Conservation (phyloP, 2,329 filamentous ascomycete species). For the Aspergillus alliaceus region DNA sequence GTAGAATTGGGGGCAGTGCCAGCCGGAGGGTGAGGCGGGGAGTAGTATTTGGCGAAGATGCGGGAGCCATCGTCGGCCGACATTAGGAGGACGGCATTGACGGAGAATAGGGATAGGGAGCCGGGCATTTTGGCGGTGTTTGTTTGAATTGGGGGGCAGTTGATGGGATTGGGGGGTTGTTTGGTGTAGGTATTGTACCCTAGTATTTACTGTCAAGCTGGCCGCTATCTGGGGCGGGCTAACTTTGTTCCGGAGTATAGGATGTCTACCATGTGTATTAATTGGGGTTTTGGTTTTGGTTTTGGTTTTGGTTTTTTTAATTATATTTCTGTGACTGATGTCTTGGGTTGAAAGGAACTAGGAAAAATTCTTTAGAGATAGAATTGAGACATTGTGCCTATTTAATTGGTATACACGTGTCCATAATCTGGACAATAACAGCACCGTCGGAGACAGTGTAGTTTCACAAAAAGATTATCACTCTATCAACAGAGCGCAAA, state of each 20-base stretch:
- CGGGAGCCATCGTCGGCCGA: constrained; percentile 84
- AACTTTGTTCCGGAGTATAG: constrained; percentile 27
- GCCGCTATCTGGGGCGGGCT: constrained; percentile 23
- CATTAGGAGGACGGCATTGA: constrained; percentile 76
- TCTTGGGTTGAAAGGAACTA: neutral
- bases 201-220: constrained; percentile 24
- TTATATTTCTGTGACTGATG: too few relatives aligned
- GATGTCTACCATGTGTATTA: too few relatives aligned
- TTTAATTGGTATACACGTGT: neutral
- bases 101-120: constrained; percentile 72
- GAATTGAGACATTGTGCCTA: neutral
- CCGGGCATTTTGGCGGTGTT: constrained; percentile 59
- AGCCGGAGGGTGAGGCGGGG: constrained; percentile 66
- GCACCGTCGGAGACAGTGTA: constrained; percentile 9
- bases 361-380: neutral
- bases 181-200: constrained; percentile 6
- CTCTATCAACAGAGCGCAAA: constrained; percentile 15
- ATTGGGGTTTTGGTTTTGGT: neutral
- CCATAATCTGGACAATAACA: neutral
- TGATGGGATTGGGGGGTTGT: neutral
- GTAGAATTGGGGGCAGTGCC: constrained; percentile 55
- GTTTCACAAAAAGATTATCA: constrained; percentile 13
- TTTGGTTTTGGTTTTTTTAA: too few relatives aligned
- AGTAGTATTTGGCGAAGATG: constrained; percentile 94
- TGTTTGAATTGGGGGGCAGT: neutral